Evolutionary conservation across 192 early-diverging fungal species (phyloP), one percentile per base, ranked within the genome.

Genomic region (Chytriomyces confervae): DNA sequence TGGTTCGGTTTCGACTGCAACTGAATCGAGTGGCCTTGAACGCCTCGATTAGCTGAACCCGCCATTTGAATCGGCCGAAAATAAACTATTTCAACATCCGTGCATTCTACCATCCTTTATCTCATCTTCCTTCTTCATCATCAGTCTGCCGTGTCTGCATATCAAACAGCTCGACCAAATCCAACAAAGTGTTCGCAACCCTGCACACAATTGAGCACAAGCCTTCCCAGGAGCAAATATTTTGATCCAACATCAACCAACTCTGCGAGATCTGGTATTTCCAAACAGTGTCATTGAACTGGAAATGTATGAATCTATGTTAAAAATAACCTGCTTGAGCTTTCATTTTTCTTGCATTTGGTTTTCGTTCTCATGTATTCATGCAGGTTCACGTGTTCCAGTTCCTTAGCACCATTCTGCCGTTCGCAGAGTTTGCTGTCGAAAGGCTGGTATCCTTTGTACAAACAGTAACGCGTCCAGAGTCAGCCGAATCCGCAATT

Each of bases 231-330:
- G 11, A 63, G 8, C 9, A 74, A 16, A 7, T 62, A 13, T 1
- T 47, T 18, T 1, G 43, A 47, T 24, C 61, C 72, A 20, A 61
- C 61, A 23, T 74, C 72, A 10, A 74, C 45, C 60, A 74, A 45
- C 11, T n/a, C 44, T 23, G 72, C 72, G 18, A 62, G 62, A 6
- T 29, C n/a, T 7, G 27, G 50, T n/a, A 4, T 83, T 82, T 53
- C 45, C 76, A 23, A 64, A 47, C 9, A 61, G 50, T 29, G 61
- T 18, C 23, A 79, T 88, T 53, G 76, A 50, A 8, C 64, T 88
- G 5, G 87, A 88, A 71, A 8, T 88, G 23, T 88, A 84, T 72
- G 78, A 85, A 43, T 79, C 86, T 43, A 79, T 79, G 76, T 68
- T 77, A 36, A 36, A 36, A 36, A 36, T 1, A 36, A n/a, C n/a